phyloP scores from a whole-genome alignment of 345 rosid genomes.

The Gossypium herbaceum region DNA sequence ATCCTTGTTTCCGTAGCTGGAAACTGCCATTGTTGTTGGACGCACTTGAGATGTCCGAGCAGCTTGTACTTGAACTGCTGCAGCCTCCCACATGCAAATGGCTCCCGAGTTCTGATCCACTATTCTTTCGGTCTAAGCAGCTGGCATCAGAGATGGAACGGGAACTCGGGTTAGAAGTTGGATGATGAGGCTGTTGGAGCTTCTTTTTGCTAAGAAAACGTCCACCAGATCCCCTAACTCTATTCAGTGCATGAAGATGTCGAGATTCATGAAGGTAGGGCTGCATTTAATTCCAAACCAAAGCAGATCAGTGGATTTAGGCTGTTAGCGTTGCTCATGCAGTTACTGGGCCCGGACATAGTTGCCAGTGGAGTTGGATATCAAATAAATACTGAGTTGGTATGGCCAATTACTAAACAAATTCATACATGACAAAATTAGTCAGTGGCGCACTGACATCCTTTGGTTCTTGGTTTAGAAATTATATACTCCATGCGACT shows the following conservation, averaged over 20 bases:
- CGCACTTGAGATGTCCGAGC: constrained; percentile 42
- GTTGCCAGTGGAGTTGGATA: neutral
- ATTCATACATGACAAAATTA: neutral
- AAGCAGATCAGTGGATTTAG: neutral
- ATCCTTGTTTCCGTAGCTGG: constrained; percentile 41
- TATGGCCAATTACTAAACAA: neutral
- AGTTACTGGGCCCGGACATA: neutral
- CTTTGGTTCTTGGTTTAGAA: neutral
- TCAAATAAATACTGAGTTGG: neutral
- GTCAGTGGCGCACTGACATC: neutral
- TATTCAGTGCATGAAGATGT: constrained; percentile 74
- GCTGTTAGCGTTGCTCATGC: too few relatives aligned
- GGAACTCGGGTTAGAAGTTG: constrained; percentile 13
- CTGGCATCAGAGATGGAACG: constrained; percentile 23
- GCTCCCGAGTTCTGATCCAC: constrained; percentile 33
- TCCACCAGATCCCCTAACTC: constrained; percentile 81
- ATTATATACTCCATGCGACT: neutral
- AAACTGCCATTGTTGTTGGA: constrained; percentile 38
- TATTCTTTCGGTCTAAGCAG: constrained; percentile 11
- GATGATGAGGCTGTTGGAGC: constrained; percentile 40
- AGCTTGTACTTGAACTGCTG: constrained; percentile 41
- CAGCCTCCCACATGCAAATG: constrained; percentile 28
- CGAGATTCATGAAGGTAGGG: constrained; percentile 89
- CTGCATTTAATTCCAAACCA: constrained; percentile 33
- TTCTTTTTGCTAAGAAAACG: constrained; percentile 66